Percentiles rank a stretch among this genome's conserved stretches.
phyloP scores from a whole-genome alignment of 2,329 filamentous ascomycete species.

The Scedosporium minutisporum region DNA sequence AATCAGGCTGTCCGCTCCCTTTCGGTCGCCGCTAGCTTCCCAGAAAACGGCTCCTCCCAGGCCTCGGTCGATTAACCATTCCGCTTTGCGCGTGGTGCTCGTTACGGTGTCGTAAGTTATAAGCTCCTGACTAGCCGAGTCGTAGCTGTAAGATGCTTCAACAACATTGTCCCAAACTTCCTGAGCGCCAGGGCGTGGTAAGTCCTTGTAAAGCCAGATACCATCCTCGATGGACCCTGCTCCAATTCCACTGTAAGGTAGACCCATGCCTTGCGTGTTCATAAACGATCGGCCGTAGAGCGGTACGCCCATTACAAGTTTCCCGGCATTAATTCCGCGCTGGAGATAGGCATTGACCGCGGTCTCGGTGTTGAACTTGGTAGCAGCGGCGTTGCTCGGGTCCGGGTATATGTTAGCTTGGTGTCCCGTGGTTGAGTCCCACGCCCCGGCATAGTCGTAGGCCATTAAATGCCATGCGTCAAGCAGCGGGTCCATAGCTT shows the following conservation, averaged over 20 bases:
- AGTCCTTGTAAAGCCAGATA: conserved; percentile 63
- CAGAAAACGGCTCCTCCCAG: conserved; percentile 78
- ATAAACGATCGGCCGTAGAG: conserved; percentile 71
- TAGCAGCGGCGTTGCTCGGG: conserved; percentile 39
- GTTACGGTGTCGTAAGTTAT: conserved; percentile 59
- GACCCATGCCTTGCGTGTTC: conserved; percentile 57
- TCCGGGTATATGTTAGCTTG: conserved; percentile 59
- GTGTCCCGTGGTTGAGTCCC: conserved; percentile 54
- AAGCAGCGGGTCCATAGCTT: conserved; percentile 44
- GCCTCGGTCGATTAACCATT: conserved; percentile 48
- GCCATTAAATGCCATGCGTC: conserved; percentile 57
- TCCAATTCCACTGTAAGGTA: conserved; percentile 53
- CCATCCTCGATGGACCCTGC: conserved; percentile 46
- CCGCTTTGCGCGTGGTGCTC: conserved; percentile 50
- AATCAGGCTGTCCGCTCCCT: conserved; percentile 47
- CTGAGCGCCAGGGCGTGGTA: conserved; percentile 51
- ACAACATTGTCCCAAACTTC: conserved; percentile 47
- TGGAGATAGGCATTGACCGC: conserved; percentile 52
- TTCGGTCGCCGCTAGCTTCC: conserved; percentile 63
- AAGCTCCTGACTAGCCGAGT: conserved; percentile 47
- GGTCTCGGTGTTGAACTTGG: conserved; percentile 58
- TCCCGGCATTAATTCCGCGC: conserved; percentile 43
- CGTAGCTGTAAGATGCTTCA: conserved; percentile 64
- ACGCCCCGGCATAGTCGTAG: conserved; percentile 62
- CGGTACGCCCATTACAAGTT: conserved; percentile 68